phyloP scores from a whole-genome alignment of 208 protist species.

The Trypanosoma mega region DNA sequence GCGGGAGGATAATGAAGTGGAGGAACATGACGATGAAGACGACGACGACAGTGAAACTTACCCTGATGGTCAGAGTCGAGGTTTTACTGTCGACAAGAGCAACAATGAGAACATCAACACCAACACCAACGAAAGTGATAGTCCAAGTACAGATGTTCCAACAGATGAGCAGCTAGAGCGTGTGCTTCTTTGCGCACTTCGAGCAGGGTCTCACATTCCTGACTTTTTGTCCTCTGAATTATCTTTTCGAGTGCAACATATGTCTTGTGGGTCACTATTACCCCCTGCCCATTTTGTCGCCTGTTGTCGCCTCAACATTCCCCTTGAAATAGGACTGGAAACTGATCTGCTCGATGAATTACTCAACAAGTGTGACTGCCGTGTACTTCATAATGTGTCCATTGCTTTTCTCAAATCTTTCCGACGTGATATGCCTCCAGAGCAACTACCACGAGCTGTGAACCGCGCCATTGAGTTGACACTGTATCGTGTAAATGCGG shows the following conservation, averaged over 20 bases:
- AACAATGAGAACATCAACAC: too few species aligned
- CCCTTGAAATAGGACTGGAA: conserved; percentile 29
- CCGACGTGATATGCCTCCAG: not conserved
- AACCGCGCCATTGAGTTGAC: conserved; percentile 7
- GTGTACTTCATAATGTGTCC: conserved; percentile 43
- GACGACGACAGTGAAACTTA: not conserved
- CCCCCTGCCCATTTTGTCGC: conserved; percentile 65
- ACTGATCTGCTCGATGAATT: conserved; percentile 34
- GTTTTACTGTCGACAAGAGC: too few species aligned
- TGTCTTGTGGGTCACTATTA: conserved; percentile 13
- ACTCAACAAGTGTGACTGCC: conserved; percentile 40
- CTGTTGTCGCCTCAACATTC: conserved; percentile 40
- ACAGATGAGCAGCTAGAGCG: conserved; percentile 18
- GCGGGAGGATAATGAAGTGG: not conserved
- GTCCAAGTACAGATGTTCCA: too few species aligned
- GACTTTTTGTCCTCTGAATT: conserved; percentile 25
- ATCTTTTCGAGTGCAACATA: conserved; percentile 1
- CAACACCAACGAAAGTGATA: too few species aligned
- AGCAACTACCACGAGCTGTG: not conserved
- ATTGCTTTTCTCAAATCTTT: conserved; percentile 28
- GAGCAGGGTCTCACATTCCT: conserved; percentile 28
- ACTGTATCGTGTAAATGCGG: conserved; percentile 12
- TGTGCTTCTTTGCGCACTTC: conserved; percentile 24
- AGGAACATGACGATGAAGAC: not conserved
- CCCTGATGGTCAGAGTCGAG: not conserved